Percentiles rank a stretch among this genome's conserved stretches.
Evolutionary conservation across 192 early-diverging fungal species (phyloP).

Genomic region (Backusella morwellensis): DNA sequence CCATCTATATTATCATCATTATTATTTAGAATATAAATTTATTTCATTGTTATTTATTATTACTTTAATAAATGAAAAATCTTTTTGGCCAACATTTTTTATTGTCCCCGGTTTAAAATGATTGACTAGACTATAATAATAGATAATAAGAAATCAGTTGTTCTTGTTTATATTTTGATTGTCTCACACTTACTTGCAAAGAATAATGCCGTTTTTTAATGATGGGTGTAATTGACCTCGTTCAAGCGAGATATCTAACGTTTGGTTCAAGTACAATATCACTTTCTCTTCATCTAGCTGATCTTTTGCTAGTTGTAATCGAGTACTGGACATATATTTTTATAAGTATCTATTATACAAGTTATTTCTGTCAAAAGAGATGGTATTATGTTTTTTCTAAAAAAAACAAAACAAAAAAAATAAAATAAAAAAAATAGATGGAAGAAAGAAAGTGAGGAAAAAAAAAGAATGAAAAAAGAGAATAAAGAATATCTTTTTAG

Average conservation of each 20-base stretch:
- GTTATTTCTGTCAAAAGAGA: neutral
- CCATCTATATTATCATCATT: slow-evolving; percentile 6
- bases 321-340: neutral
- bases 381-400: neutral
- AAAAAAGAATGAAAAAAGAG: neutral
- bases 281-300: slow-evolving; percentile 6
- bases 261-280: neutral
- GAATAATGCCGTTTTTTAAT: neutral
- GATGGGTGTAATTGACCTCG: neutral
- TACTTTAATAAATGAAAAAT: slow-evolving; percentile 13
- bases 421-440: neutral
- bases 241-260: neutral
- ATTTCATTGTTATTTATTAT: neutral
- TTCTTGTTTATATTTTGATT: neutral
- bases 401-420: neutral
- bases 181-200: slow-evolving; percentile 5
- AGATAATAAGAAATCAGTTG: neutral
- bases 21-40: neutral
- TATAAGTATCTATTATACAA: neutral
- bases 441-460: neutral
- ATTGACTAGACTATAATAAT: slow-evolving; percentile 7
- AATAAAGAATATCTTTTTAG: neutral
- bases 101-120: slow-evolving; percentile 4
- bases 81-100: slow-evolving; percentile 10
- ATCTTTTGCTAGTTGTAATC: slow-evolving; percentile 1